Evolutionary conservation across 2,329 filamentous ascomycete species (phyloP).

Genomic region (Cladosporium sp.): DNA sequence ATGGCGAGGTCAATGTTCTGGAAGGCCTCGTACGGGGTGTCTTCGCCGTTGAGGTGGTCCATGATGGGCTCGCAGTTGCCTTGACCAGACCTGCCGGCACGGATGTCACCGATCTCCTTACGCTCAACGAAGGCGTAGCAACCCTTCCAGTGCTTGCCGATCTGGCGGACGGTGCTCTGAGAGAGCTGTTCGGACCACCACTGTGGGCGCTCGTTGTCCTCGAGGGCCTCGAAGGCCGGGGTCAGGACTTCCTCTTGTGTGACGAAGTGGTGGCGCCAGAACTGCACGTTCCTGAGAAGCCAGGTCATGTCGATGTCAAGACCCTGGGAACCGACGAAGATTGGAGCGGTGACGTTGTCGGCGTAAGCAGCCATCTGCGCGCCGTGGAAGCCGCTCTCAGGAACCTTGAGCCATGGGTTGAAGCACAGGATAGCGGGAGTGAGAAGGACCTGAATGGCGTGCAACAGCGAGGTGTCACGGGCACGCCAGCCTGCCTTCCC

Average conservation of each 20-base stretch:
- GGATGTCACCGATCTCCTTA: conserved; percentile 29
- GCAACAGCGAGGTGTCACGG: conserved; percentile 23
- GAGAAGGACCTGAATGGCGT: conserved; percentile 35
- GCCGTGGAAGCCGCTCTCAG: conserved; percentile 41
- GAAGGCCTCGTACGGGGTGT: conserved; percentile 29
- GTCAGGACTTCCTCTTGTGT: conserved; percentile 40
- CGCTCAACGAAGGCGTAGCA: conserved; percentile 47
- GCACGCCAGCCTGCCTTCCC: not conserved
- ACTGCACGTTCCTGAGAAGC: conserved; percentile 52
- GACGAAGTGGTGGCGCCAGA: conserved; percentile 55
- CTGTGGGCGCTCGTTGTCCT: conserved; percentile 41
- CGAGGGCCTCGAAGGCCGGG: conserved; percentile 40
- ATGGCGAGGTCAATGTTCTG: conserved; percentile 32
- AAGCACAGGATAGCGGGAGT: conserved; percentile 31
- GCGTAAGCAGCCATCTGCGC: conserved; percentile 50
- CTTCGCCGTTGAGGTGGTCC: conserved; percentile 38
- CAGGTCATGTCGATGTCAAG: conserved; percentile 47
- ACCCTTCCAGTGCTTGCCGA: conserved; percentile 53
- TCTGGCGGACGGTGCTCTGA: conserved; percentile 6
- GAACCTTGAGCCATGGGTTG: conserved; percentile 16
- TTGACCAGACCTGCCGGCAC: conserved; percentile 23
- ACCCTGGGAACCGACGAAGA: conserved; percentile 44
- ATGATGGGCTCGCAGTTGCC: conserved; percentile 23
- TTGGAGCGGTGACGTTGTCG: conserved; percentile 33
- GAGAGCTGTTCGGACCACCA: conserved; percentile 30